A percentile compares a stretch with the other conserved stretches of the same genome.
Evolutionary conservation across 148 eudicot genomes (phyloP).

Genomic region (Cornus florida): DNA sequence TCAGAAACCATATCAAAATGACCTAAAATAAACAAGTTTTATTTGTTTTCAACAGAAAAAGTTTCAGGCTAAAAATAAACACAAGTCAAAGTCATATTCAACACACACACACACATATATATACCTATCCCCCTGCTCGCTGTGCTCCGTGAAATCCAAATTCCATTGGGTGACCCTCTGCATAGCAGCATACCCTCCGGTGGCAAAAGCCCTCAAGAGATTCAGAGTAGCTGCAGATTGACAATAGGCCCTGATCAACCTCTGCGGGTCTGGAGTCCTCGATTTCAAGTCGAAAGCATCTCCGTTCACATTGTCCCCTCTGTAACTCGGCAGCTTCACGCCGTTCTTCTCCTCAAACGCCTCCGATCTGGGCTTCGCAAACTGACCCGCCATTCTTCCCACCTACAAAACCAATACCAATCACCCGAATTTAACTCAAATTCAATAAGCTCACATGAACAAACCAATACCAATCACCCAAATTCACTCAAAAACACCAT

Average conservation of each 20-base stretch:
- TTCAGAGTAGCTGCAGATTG: slow-evolving; percentile 33
- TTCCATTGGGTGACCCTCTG: slow-evolving; percentile 33
- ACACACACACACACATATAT: not conserved
- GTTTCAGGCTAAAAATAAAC: not conserved
- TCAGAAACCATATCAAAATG: too few species aligned
- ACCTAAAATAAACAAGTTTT: not conserved
- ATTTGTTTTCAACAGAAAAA: not conserved
- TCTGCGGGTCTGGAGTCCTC: slow-evolving; percentile 30
- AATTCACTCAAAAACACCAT: not conserved
- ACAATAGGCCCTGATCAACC: slow-evolving; percentile 25
- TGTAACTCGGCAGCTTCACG: slow-evolving; percentile 63
- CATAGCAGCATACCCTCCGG: slow-evolving; percentile 33
- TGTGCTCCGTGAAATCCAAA: slow-evolving; percentile 23
- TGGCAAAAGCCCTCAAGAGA: slow-evolving; percentile 32
- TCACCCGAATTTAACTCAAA: not conserved
- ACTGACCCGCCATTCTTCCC: slow-evolving; percentile 38
- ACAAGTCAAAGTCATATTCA: too few species aligned
- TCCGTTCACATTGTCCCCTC: slow-evolving; percentile 69
- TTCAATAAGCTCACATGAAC: not conserved
- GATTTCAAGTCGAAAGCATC: slow-evolving; percentile 56
- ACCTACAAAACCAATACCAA: slow-evolving; percentile 20
- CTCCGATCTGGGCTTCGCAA: slow-evolving; percentile 64
- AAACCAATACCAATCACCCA: not conserved
- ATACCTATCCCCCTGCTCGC: slow-evolving; percentile 28
- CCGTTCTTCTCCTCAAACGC: slow-evolving; percentile 61